Conservation (phyloP, 257 asterid species). For the Scutellaria minor region DNA sequence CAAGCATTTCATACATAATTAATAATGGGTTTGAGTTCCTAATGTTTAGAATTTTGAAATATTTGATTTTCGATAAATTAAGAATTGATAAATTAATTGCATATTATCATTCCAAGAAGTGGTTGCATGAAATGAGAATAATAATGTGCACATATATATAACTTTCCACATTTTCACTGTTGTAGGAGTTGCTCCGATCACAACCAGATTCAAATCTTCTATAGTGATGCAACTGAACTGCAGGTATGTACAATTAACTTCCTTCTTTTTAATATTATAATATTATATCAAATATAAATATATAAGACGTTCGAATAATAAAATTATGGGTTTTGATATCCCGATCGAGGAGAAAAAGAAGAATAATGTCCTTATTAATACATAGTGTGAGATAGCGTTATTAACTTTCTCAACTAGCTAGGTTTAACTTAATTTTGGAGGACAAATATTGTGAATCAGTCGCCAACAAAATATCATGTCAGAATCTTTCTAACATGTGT, state of each 20-base stretch:
- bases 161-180: background rate
- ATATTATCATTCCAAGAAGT: background rate
- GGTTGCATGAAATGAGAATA: background rate
- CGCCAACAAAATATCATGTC: too few species aligned
- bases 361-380: too few species aligned
- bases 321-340: too few species aligned
- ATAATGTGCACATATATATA: background rate
- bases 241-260: constrained; percentile 8
- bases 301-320: too few species aligned
- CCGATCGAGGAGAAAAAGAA: too few species aligned
- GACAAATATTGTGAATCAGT: too few species aligned
- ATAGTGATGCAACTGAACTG: constrained; percentile 31
- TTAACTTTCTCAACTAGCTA: too few species aligned
- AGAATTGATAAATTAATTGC: background rate
- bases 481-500: too few species aligned
- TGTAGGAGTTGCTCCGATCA: constrained; percentile 23
- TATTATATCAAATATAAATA: background rate
- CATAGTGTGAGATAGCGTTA: too few species aligned
- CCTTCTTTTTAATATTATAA: background rate
- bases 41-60: background rate
- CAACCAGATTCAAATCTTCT: background rate
- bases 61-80: background rate
- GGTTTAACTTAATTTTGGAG: too few species aligned
- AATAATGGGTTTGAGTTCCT: too few species aligned
- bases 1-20: background rate